Evolutionary conservation across 768 basidiomycete species (phyloP), one percentile per base, ranked within the genome.

Genomic region (Lentinula boryana): DNA sequence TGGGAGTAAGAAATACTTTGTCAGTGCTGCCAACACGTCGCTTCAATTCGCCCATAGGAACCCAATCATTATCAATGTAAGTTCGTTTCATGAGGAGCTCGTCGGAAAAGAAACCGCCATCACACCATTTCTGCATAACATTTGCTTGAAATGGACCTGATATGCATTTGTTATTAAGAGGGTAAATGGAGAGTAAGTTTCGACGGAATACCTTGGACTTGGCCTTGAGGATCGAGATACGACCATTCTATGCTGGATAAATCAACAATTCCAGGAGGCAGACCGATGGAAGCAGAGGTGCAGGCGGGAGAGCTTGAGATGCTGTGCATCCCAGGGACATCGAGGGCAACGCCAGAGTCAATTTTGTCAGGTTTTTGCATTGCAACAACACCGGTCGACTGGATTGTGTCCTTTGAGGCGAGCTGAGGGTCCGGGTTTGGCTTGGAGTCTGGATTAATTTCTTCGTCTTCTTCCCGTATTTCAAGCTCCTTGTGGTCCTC

Each of bases 101-200:
- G 31, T 86, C 76, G 8, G 84, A 77, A 68, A 98, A 98, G 73
- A 95, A 98, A 15, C 91, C 90, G 67, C 89, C 90, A 55, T 92
- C 86, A 69, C 86, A 88, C 95, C 95, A 97, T 68, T 91, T 91
- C 75, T 96, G 94, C 95, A 98, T 96, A 58, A 89, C 66, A 63
- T 88, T 85, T 31, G 92, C 93, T 49, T 81, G 82, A 80, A 96
- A 98, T 5, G 95, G 94, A 61, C 95, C 94, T 96, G 63, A 18
- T 66, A 18, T 48, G 57, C 63, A 10, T 64, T 48, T 53, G 58
- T 46, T 35, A 23, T 38, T 10, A 52, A 60, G 51, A 38, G 31
- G 10, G 18, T 41, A 21, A 6, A 32, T 60, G 12, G 18, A n/a
- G 43, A 57, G 18, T 40, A 60, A 33, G 6, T 32, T 51, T n/a